These are phyloP conservation scores for Yamadazyma pseudoaaseri DNA, from an alignment of 1,139 yeast species.

Conservation along the genomic window DNA sequence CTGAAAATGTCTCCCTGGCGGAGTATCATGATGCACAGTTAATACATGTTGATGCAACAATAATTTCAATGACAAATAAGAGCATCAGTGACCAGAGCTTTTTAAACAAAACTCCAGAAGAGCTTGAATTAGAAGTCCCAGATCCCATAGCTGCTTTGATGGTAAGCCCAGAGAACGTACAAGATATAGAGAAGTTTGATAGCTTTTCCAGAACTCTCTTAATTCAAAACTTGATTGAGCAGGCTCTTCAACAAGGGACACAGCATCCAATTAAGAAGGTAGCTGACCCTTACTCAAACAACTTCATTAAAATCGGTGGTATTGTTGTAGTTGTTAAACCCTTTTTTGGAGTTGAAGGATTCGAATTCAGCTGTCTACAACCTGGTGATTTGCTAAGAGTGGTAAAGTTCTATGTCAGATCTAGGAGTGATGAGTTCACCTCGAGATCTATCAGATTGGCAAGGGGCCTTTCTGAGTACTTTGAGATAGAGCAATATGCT, in stretches of 20 bases:
- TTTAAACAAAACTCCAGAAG: not conserved
- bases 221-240: conserved; percentile 23
- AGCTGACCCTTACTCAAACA: conserved; percentile 30
- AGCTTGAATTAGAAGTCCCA: not conserved
- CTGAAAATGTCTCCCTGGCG: not conserved
- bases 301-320: conserved; percentile 28
- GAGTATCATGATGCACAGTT: not conserved
- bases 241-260: conserved; percentile 1
- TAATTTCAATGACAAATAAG: too few species aligned
- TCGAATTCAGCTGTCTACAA: conserved; percentile 26
- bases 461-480: not conserved
- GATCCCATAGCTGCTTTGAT: not conserved
- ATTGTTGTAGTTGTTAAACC: conserved; percentile 38
- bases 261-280: conserved; percentile 20
- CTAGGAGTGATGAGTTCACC: conserved; percentile 1
- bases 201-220: conserved; percentile 28
- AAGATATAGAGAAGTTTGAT: conserved; percentile 18
- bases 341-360: conserved; percentile 21
- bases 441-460: conserved; percentile 1
- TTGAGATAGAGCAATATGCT: not conserved
- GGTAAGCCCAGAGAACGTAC: conserved; percentile 3
- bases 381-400: conserved; percentile 36
- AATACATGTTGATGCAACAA: not conserved
- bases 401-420: conserved; percentile 24
- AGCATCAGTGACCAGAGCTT: not conserved